These are phyloP conservation scores for Cytospora mali DNA, from an alignment of 2,329 filamentous ascomycete genomes.

Conservation along the genomic window DNA sequence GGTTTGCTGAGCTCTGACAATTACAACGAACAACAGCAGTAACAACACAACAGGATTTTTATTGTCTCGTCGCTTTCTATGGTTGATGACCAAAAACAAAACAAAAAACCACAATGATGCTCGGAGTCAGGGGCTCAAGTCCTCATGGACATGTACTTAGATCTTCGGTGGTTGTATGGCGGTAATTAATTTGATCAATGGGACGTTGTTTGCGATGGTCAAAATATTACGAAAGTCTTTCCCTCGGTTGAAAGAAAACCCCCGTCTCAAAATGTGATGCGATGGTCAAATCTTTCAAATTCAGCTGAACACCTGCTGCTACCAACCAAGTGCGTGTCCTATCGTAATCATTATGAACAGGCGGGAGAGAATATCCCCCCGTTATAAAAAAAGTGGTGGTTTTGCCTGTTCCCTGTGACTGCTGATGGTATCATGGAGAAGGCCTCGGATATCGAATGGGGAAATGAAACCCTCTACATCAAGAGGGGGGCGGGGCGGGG, in stretches of 20 bases:
- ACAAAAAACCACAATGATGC: conserved; percentile 7
- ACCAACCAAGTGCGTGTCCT: conserved; percentile 1
- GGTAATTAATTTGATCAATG: neutral
- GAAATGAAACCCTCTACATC: neutral
- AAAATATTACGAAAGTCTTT: neutral
- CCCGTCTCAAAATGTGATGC: too few species aligned
- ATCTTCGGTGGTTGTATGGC: neutral
- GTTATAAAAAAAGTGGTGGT: conserved; percentile 3
- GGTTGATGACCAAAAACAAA: conserved; percentile 14
- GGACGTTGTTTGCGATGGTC: conserved; percentile 3
- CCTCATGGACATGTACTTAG: neutral
- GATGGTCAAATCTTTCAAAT: neutral
- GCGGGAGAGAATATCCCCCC: neutral
- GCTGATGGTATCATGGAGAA: conserved; percentile 17
- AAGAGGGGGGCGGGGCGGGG: conserved; percentile 1
- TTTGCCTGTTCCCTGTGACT: conserved; percentile 1
- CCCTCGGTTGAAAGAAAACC: neutral
- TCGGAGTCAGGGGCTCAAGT: neutral
- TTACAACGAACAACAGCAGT: neutral
- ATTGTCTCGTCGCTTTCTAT: neutral
- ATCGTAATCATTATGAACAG: neutral
- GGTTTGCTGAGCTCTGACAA: neutral
- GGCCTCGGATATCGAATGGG: neutral
- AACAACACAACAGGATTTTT: neutral
- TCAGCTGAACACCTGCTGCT: neutral